Percentiles rank a stretch among this genome's conserved stretches.
phyloP scores from a whole-genome alignment of 495 filamentous ascomycete species.

The Penicillium ochrochloron region DNA sequence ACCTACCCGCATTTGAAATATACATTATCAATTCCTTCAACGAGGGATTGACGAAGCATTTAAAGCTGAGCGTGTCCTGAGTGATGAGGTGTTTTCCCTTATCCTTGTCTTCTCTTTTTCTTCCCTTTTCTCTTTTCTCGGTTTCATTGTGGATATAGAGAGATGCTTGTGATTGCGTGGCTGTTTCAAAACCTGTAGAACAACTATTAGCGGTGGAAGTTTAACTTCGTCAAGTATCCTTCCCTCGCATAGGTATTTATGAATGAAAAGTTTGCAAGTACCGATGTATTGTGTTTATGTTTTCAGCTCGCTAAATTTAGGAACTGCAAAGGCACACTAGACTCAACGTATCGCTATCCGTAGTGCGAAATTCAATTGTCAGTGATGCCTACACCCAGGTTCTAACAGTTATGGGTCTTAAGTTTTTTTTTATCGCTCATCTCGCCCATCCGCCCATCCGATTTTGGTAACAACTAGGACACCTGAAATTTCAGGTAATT shows the following conservation, averaged over 20 bases:
- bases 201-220: background rate
- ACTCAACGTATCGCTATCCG: too few relatives aligned
- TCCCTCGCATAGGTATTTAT: background rate
- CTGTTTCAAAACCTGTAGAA: constrained; percentile 4
- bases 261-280: background rate
- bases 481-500: background rate
- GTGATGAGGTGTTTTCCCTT: constrained; percentile 4
- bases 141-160: background rate
- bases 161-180: background rate
- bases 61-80: constrained; percentile 10
- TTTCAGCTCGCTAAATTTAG: background rate
- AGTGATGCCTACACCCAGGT: background rate
- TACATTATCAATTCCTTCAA: constrained; percentile 3
- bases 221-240: background rate
- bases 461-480: too few relatives aligned
- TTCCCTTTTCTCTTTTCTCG: background rate
- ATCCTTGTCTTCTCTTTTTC: background rate
- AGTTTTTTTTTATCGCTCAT: too few relatives aligned
- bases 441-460: too few relatives aligned
- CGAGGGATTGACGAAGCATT: constrained; percentile 14
- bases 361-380: background rate
- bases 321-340: too few relatives aligned
- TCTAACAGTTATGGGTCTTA: too few relatives aligned
- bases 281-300: background rate
- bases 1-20: constrained; percentile 24